Evolutionary conservation across 345 rosid genomes (phyloP), one percentile per base, ranked within the genome.

Genomic region (Eucalyptus brandiana): DNA sequence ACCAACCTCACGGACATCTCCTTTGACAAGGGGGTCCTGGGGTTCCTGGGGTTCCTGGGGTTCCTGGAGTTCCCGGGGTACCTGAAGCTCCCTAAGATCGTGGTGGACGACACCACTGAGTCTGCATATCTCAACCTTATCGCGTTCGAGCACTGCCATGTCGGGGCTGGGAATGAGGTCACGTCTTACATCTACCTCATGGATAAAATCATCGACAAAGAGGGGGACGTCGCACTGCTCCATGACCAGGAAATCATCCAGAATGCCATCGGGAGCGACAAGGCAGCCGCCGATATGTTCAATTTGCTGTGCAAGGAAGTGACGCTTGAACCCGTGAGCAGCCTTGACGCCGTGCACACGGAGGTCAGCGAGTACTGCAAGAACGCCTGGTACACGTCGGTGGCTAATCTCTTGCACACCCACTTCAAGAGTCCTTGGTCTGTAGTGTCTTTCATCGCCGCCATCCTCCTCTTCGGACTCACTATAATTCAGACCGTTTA

Each of bases 351-450:
- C 18, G 91, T 94, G 50, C 92, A 89, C n/a, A 83, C 88, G 86
- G 58, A 50, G 86, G 94, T 94, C n/a, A 93, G 86, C 50, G 88
- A 86, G 1, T 92, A 92, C 87, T 90, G 89, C 91, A 93, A 85
- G 62, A 91, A 89, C 65, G 34, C 89, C 21, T 92, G 94, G 93
- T 91, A 94, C 45, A 91, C 88, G 87, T 93, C 91, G 93, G 87
- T 88, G 11, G 92, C 94, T 49, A 90, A 92, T 89, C 91, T 93
- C 30, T 90, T 88, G 24, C 91, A 93, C 87, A 92, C 93, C 51
- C 90, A 94, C 87, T 94, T 93, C 89, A 91, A 89, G 76, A 94
- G 86, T 81, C 95, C 96, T 12, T 93, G 94, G 96, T 94, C 95
- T 50, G 14, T 91, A 15, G 21, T 65, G 32, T 91, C 96, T 18